Evolutionary conservation across 2,329 filamentous ascomycete species (phyloP).

Genomic region (Nothopassalora personata): DNA sequence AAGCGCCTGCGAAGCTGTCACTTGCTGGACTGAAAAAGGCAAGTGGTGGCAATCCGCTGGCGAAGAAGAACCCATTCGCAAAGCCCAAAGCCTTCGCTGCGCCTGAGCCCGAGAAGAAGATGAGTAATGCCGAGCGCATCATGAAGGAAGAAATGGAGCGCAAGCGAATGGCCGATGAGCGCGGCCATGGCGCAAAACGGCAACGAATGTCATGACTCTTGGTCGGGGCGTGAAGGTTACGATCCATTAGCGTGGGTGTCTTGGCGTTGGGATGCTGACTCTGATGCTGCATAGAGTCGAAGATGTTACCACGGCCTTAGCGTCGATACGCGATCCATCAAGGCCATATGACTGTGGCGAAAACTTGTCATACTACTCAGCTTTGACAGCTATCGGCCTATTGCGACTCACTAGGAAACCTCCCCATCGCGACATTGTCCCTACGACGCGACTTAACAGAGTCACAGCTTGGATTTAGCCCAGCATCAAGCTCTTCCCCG

Average conservation of each 20-base stretch:
- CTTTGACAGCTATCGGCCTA: too few relatives aligned
- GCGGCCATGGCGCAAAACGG: conserved; percentile 18
- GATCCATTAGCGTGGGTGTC: conserved; percentile 4
- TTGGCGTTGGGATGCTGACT: background rate
- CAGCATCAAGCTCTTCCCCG: too few relatives aligned
- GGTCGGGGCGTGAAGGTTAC: background rate
- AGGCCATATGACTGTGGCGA: too few relatives aligned
- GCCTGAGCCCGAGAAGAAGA: conserved; percentile 65
- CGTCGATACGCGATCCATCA: too few relatives aligned
- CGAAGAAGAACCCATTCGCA: conserved; percentile 65
- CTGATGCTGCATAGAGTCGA: background rate
- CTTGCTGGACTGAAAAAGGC: conserved; percentile 63
- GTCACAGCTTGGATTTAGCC: too few relatives aligned
- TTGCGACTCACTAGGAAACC: too few relatives aligned
- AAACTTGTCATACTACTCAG: too few relatives aligned
- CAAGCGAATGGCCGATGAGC: conserved; percentile 33
- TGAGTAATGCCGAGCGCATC: conserved; percentile 81
- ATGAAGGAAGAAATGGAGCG: conserved; percentile 61
- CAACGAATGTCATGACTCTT: conserved; percentile 12
- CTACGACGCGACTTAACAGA: too few relatives aligned
- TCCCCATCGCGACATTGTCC: too few relatives aligned
- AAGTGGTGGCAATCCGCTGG: conserved; percentile 66
- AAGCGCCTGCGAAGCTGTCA: conserved; percentile 46
- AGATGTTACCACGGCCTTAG: too few relatives aligned
- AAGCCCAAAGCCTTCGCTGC: conserved; percentile 57